These are phyloP conservation scores for Torulaspora quercuum DNA, from an alignment of 805 yeast genomes.

Conservation along the genomic window DNA sequence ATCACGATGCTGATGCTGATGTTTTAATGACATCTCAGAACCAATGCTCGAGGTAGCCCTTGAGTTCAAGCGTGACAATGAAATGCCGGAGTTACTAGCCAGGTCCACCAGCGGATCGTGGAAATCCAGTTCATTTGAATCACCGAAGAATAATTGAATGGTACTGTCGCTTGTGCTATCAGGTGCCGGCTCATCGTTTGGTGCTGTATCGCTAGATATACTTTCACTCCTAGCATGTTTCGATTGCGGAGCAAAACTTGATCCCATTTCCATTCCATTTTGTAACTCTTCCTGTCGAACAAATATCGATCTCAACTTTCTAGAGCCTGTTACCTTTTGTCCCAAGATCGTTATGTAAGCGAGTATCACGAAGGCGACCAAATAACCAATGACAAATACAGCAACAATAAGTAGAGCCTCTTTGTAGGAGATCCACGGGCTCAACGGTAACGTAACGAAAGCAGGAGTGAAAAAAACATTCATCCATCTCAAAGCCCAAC, in stretches of 20 bases:
- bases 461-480: slow-evolving; percentile 76
- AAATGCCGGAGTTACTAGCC: slow-evolving; percentile 17
- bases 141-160: slow-evolving; percentile 5
- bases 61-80: slow-evolving; percentile 7
- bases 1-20: slow-evolving; percentile 1
- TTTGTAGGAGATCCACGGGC: slow-evolving; percentile 58
- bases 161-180: slow-evolving; percentile 1
- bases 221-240: slow-evolving; percentile 4
- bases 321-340: slow-evolving; percentile 36
- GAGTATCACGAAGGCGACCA: slow-evolving; percentile 48
- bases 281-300: slow-evolving; percentile 20
- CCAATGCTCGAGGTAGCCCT: slow-evolving; percentile 2
- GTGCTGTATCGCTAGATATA: slow-evolving; percentile 6
- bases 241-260: slow-evolving; percentile 15
- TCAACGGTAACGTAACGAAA: slow-evolving; percentile 65
- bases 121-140: slow-evolving; percentile 5
- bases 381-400: slow-evolving; percentile 64
- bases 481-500: slow-evolving; percentile 69
- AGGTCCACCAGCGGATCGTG: slow-evolving; percentile 14
- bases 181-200: neutral
- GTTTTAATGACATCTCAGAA: neutral
- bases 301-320: slow-evolving; percentile 26
- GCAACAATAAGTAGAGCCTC: slow-evolving; percentile 75
- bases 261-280: slow-evolving; percentile 19
- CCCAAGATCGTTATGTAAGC: slow-evolving; percentile 47